Conservation (phyloP, 2,329 filamentous ascomycete species). For the Aschersonia sp. region DNA sequence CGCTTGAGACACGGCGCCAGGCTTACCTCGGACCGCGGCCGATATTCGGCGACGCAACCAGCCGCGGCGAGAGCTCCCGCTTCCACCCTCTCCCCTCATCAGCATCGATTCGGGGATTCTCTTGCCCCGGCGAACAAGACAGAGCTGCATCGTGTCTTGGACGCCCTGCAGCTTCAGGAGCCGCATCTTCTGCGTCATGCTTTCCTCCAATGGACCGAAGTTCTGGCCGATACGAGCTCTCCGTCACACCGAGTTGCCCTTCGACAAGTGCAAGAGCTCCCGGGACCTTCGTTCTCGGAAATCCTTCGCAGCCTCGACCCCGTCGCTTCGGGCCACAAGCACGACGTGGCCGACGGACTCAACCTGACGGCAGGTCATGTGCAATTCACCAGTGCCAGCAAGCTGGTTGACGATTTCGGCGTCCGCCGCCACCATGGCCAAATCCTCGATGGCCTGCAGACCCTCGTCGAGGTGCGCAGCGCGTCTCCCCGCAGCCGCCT, state of each 20-base stretch:
- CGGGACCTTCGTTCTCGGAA: conserved; percentile 45
- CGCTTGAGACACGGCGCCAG: conserved; percentile 7
- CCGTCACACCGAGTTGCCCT: conserved; percentile 12
- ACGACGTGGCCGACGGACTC: conserved; percentile 32
- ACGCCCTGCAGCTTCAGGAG: conserved; percentile 16
- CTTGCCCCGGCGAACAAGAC: conserved; percentile 4
- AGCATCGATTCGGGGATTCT: conserved; percentile 4
- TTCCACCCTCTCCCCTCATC: conserved; percentile 2
- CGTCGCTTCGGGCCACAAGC: conserved; percentile 17
- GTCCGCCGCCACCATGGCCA: conserved; percentile 25
- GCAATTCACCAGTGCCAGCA: conserved; percentile 20
- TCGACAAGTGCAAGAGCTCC: conserved; percentile 23
- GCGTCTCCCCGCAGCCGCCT: conserved; percentile 12
- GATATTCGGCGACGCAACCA: conserved; percentile 11
- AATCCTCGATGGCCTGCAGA: conserved; percentile 20
- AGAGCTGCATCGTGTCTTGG: conserved; percentile 13
- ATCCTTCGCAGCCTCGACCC: conserved; percentile 50
- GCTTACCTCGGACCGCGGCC: conserved; percentile 5
- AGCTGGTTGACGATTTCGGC: conserved; percentile 27
- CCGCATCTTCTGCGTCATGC: conserved; percentile 8
- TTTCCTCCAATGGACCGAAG: conserved; percentile 14
- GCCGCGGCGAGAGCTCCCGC: conserved; percentile 2
- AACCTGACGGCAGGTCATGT: conserved; percentile 23
- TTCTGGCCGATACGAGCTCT: conserved; percentile 7
- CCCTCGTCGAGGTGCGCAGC: conserved; percentile 18